Percentiles rank a stretch among this genome's conserved stretches.
Conservation (phyloP, 768 basidiomycete species). For the Xanthoconium stramineum region DNA sequence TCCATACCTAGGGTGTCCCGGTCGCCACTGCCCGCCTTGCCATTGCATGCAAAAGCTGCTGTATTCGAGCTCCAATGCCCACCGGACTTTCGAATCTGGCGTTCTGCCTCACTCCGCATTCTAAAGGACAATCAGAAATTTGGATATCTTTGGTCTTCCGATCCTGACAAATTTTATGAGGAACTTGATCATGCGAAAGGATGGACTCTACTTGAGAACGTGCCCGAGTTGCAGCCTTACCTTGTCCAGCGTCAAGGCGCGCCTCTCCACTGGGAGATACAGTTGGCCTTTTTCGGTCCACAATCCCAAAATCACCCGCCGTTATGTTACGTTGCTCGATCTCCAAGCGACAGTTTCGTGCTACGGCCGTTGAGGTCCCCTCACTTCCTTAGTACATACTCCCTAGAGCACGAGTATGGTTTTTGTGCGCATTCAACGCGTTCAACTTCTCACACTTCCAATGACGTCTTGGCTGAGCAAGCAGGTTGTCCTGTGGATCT, state of each 20-base stretch:
- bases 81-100: not conserved
- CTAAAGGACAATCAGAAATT: no score
- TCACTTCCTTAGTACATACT: no score
- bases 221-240: not conserved
- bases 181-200: no score
- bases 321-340: not conserved
- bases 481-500: not conserved
- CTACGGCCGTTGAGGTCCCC: no score
- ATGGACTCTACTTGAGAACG: not conserved
- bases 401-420: no score
- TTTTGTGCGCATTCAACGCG: no score
- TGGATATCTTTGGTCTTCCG: no score
- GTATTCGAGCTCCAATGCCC: not conserved
- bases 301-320: not conserved
- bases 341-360: no score
- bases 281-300: not conserved
- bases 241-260: not conserved
- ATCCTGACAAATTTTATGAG: no score
- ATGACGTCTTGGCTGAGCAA: not conserved
- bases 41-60: not conserved
- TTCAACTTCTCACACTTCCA: not conserved
- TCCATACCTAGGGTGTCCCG: not conserved
- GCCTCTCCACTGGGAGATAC: not conserved
- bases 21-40: not conserved
- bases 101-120: not conserved